A percentile compares a stretch with the other conserved stretches of the same genome.
Conservation (phyloP, 805 yeast genomes). For the Kodamaea jinghongensis region DNA sequence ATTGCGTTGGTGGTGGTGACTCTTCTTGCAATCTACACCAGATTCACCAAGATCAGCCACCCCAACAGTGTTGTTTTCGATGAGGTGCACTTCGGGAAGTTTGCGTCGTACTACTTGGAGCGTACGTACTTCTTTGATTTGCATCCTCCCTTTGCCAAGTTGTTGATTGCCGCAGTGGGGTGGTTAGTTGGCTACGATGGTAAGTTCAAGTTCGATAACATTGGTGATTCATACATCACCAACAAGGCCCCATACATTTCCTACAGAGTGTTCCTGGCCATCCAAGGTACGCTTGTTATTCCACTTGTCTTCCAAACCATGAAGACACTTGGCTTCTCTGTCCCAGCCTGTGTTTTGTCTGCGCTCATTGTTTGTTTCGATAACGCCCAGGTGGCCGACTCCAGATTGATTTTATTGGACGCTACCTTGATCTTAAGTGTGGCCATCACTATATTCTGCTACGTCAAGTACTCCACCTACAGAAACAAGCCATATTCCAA, state of each 20-base stretch:
- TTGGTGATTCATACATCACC: constrained; percentile 78
- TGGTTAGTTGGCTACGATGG: constrained; percentile 89
- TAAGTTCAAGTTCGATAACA: constrained; percentile 83
- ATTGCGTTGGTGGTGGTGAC: constrained; percentile 40
- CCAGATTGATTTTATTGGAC: constrained; percentile 87
- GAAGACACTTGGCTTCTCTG: constrained; percentile 79
- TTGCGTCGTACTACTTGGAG: constrained; percentile 81
- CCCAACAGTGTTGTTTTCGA: constrained; percentile 82
- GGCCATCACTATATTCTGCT: constrained; percentile 73
- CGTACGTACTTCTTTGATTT: constrained; percentile 92
- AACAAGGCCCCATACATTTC: constrained; percentile 85
- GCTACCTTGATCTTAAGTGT: constrained; percentile 84
- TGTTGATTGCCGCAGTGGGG: constrained; percentile 87
- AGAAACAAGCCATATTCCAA: constrained; percentile 62
- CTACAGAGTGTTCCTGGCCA: constrained; percentile 73
- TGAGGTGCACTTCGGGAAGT: constrained; percentile 85
- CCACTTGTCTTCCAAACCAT: constrained; percentile 82
- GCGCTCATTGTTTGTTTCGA: constrained; percentile 76
- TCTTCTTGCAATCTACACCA: constrained; percentile 42
- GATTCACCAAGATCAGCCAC: constrained; percentile 60
- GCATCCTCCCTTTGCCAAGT: constrained; percentile 97
- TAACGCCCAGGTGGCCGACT: constrained; percentile 86
- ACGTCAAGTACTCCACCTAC: constrained; percentile 71
- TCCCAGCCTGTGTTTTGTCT: constrained; percentile 76
- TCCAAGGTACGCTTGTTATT: constrained; percentile 78